Evolutionary conservation across 2,329 filamentous ascomycete species (phyloP).

Genomic region (Paecilomyces niveus): DNA sequence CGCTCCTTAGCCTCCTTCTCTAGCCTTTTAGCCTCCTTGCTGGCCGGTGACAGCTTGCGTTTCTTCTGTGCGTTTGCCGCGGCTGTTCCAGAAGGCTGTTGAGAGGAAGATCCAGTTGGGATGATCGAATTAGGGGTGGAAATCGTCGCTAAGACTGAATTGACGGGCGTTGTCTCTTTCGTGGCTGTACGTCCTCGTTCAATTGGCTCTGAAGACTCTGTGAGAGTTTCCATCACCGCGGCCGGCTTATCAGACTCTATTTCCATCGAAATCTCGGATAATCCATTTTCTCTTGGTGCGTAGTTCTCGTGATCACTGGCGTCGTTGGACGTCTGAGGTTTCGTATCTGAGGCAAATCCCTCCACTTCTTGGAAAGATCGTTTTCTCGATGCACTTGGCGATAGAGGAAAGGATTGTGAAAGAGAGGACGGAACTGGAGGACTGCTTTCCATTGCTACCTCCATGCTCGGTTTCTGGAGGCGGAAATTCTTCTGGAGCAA

Average conservation of each 20-base stretch:
- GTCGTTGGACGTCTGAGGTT: constrained; percentile 5
- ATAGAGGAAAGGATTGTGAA: constrained; percentile 8
- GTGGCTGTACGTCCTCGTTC: neutral
- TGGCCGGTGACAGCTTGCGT: constrained; percentile 24
- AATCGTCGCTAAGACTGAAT: neutral
- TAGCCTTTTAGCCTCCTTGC: constrained; percentile 16
- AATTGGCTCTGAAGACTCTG: neutral
- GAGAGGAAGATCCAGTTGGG: neutral
- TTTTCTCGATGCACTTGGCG: constrained; percentile 17
- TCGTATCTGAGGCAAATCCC: constrained; percentile 4
- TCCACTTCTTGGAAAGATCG: constrained; percentile 23
- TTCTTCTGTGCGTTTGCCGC: constrained; percentile 19
- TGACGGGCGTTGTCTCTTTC: neutral
- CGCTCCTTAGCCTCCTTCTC: constrained; percentile 22
- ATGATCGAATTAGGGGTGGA: neutral
- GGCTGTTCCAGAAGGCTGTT: constrained; percentile 7
- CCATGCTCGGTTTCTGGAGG: constrained; percentile 2
- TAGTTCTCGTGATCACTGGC: neutral
- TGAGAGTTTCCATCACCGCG: neutral
- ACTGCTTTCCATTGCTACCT: constrained; percentile 14
- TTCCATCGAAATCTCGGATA: neutral
- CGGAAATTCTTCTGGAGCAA: neutral
- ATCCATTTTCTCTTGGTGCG: neutral
- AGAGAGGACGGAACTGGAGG: constrained; percentile 15
- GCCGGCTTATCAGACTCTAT: neutral